Base-by-base conservation (phyloP, 2,329 filamentous ascomycete species). In the Aspergillus carbonarius region DNA sequence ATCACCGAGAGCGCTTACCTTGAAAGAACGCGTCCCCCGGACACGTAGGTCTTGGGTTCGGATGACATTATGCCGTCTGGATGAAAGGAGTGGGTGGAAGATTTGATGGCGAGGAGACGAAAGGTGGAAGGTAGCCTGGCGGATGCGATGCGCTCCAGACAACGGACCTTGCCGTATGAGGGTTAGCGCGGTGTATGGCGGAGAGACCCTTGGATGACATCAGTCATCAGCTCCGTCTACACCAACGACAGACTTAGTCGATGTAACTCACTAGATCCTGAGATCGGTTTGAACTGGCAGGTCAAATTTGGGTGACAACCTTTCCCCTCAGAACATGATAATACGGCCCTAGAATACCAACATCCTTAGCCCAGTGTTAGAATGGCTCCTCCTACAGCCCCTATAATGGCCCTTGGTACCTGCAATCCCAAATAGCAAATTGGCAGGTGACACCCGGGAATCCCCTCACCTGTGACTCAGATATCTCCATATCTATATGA, bases 21-120 rank as follows among this genome's bases (percentile, higher is more conserved):
- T 58, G 70, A 61, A 4, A 78, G 70, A 17, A 76, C 67, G 55
- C 74, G 70, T 27, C 77, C 77, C 51, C 74, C 72, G 12, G 76
- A 78, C 34, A 79, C 62, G 53, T 78, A 79, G 3, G 72, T 70
- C 54, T 63, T 63, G 15, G 66, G 63, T 32, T 70, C 66, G 10
- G 68, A 56, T 15, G 75, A 67, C 76, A 78, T 78, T 57, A 48
- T 70, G 59, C 10, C 6, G 34, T 51, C 17, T 37, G 10, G 4
- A 6, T 51, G 10, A 17, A 5, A 9, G 30, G 17, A 5, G 37
- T 6, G 17, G 17, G 47, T 8, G 35, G 42, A 20, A 46, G 54
- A 46, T 37, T 44, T 35, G 27, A 39, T 47, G 51, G 18, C 18
- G 17, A 37, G 25, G 25, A n/a, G 50, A 34, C n/a, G 48, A 37